These are phyloP conservation scores for Albatrellus ellisii DNA, from an alignment of 768 basidiomycete genomes.

Conservation along the genomic window DNA sequence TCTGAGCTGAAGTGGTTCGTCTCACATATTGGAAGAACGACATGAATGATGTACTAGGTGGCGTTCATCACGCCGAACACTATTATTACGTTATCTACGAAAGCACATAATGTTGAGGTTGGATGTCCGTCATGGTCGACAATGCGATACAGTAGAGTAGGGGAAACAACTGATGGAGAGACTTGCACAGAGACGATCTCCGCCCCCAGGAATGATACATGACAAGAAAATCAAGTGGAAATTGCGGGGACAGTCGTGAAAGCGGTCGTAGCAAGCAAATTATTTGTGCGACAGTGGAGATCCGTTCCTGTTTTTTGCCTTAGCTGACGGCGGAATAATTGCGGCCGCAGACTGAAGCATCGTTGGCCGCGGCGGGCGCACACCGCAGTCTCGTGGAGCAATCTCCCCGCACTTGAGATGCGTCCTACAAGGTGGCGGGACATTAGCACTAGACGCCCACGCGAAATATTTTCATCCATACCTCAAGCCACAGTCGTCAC, in stretches of 20 bases:
- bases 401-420: slow-evolving; percentile 80
- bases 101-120: too few relatives aligned
- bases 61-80: too few relatives aligned
- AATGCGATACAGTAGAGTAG: too few relatives aligned
- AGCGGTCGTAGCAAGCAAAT: background rate
- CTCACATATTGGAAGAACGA: too few relatives aligned
- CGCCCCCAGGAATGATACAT: too few relatives aligned
- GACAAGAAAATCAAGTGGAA: too few relatives aligned
- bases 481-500: slow-evolving; percentile 81
- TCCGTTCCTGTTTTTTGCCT: slow-evolving; percentile 2
- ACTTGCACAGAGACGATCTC: too few relatives aligned
- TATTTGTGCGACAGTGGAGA: slow-evolving; percentile 6
- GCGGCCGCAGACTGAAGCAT: background rate
- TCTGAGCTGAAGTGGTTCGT: too few relatives aligned
- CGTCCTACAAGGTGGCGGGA: slow-evolving; percentile 31
- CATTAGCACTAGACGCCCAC: background rate
- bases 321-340: background rate
- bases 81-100: too few relatives aligned
- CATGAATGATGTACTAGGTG: too few relatives aligned
- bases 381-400: slow-evolving; percentile 68
- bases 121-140: too few relatives aligned
- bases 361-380: slow-evolving; percentile 24
- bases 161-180: too few relatives aligned
- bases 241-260: background rate
- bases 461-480: slow-evolving; percentile 19